A percentile compares a stretch with the other conserved stretches of the same genome.
phyloP scores from a whole-genome alignment of 805 yeast genomes.

The Yamadazyma olivae region DNA sequence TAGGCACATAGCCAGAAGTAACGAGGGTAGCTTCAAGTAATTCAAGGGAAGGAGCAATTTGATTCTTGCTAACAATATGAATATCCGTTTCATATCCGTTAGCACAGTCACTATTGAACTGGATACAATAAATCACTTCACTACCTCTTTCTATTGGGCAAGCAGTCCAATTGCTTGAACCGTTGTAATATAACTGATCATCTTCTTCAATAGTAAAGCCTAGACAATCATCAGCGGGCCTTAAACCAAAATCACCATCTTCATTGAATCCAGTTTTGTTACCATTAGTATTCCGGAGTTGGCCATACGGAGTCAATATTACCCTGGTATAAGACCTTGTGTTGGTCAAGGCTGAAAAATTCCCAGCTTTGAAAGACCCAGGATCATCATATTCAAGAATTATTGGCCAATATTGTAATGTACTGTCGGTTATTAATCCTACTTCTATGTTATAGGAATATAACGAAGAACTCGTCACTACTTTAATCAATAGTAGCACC shows the following conservation, averaged over 20 bases:
- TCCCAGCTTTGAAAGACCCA: slow-evolving; percentile 4
- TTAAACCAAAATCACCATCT: slow-evolving; percentile 2
- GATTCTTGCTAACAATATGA: background rate
- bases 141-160: slow-evolving; percentile 4
- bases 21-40: background rate
- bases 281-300: background rate
- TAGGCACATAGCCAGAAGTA: too few relatives aligned
- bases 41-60: background rate
- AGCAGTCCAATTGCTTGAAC: slow-evolving; percentile 1
- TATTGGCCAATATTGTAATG: slow-evolving; percentile 3
- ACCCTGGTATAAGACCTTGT: slow-evolving; percentile 1
- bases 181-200: slow-evolving; percentile 2
- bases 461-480: too few relatives aligned
- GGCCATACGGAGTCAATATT: slow-evolving; percentile 5
- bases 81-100: slow-evolving; percentile 2
- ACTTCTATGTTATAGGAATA: too few relatives aligned
- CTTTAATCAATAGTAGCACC: too few relatives aligned
- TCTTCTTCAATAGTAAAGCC: slow-evolving; percentile 1
- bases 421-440: background rate
- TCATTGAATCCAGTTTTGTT: slow-evolving; percentile 1
- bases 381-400: slow-evolving; percentile 1
- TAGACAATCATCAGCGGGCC: background rate
- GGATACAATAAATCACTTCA: background rate
- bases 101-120: slow-evolving; percentile 2
- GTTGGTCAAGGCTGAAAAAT: background rate